Conservation (phyloP, 2,329 filamentous ascomycete genomes). For the Pleurostoma richardsiae region DNA sequence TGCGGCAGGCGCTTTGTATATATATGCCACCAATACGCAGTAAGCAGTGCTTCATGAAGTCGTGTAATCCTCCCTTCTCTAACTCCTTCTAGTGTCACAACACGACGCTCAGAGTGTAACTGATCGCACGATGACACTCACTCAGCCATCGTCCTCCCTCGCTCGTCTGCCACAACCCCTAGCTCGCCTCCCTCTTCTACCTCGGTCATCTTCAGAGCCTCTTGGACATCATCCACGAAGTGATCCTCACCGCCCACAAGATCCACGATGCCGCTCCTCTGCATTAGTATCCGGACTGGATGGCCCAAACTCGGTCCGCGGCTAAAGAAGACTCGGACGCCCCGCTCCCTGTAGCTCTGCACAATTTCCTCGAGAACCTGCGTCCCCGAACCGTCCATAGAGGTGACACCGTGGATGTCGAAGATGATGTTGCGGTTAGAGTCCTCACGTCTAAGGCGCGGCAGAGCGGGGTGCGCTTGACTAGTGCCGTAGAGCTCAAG, state of each 20-base stretch:
- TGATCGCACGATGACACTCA: too few species aligned
- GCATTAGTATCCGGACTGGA: conserved; percentile 67
- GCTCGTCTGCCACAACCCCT: conserved; percentile 1
- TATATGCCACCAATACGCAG: too few species aligned
- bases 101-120: too few species aligned
- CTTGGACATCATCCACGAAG: conserved; percentile 78
- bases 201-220: conserved; percentile 79
- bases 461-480: conserved; percentile 79
- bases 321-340: conserved; percentile 73
- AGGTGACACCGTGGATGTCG: conserved; percentile 95
- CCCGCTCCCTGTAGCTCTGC: conserved; percentile 67
- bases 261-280: conserved; percentile 78
- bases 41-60: too few species aligned
- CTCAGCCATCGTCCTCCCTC: conserved; percentile 7
- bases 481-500: conserved; percentile 89
- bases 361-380: conserved; percentile 93
- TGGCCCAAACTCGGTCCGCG: conserved; percentile 43
- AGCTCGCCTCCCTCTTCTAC: conserved; percentile 47
- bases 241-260: conserved; percentile 71
- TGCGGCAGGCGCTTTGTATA: too few species aligned
- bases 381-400: conserved; percentile 86
- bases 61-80: too few species aligned
- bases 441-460: conserved; percentile 69
- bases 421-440: conserved; percentile 92
- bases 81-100: too few species aligned